Evolutionary conservation across 2,329 filamentous ascomycete genomes (phyloP).

Genomic region (Verticillium klebahnii): DNA sequence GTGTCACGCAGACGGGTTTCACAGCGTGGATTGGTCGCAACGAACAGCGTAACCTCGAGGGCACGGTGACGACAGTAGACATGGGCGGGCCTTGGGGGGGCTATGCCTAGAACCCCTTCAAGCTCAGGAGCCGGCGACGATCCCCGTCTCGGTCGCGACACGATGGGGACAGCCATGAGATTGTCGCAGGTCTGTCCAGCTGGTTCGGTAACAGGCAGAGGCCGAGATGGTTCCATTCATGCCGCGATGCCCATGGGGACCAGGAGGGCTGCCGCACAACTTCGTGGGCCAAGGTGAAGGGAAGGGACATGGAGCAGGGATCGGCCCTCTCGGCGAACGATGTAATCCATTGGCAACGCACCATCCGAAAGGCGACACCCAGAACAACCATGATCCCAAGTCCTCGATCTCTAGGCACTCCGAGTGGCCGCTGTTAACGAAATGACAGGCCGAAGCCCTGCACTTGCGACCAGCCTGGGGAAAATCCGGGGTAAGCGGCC

Average conservation of each 20-base stretch:
- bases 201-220: background rate
- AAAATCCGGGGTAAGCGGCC: slow-evolving; percentile 10
- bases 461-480: background rate
- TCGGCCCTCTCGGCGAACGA: background rate
- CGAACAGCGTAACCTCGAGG: background rate
- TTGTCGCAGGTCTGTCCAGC: too few species aligned
- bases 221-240: background rate
- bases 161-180: too few species aligned
- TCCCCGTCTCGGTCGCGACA: too few species aligned
- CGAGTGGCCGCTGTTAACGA: background rate
- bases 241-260: background rate
- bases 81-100: too few species aligned
- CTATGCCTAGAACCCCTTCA: too few species aligned
- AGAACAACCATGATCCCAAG: background rate
- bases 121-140: too few species aligned
- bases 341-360: background rate
- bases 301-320: background rate
- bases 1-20: background rate
- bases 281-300: background rate
- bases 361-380: background rate
- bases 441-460: background rate
- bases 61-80: background rate
- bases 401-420: background rate
- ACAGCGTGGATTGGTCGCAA: background rate
- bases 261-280: background rate